Conservation (phyloP, 2,329 filamentous ascomycete genomes). For the Diaporthe eres region DNA sequence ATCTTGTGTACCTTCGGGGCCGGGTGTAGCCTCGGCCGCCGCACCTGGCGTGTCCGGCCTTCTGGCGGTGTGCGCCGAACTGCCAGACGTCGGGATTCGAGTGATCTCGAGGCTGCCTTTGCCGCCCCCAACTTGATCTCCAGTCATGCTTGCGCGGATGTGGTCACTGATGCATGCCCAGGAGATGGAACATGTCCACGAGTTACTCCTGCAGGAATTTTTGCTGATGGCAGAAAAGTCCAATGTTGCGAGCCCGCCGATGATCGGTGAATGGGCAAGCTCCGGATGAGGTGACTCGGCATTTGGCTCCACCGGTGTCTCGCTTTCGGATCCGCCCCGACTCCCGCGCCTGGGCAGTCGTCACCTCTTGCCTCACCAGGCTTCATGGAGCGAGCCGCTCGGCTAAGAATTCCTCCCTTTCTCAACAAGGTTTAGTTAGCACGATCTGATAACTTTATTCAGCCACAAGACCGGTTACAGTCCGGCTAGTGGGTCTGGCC, state of each 20-base stretch:
- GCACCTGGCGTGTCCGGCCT: not conserved
- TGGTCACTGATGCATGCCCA: not conserved
- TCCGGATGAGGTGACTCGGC: conserved; percentile 15
- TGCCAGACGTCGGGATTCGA: not conserved
- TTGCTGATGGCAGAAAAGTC: not conserved
- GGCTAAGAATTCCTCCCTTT: not conserved
- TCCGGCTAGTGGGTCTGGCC: too few relatives aligned
- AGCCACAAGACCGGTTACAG: not conserved
- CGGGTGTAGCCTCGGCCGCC: not conserved
- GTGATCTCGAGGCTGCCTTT: not conserved
- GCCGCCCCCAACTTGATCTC: not conserved
- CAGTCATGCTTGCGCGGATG: not conserved
- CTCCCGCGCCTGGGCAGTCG: conserved; percentile 17
- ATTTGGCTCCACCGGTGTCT: not conserved
- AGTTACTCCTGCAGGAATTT: too few relatives aligned
- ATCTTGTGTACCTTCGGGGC: not conserved
- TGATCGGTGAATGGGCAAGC: not conserved
- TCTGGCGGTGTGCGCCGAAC: not conserved
- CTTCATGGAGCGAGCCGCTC: not conserved
- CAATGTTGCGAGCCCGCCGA: not conserved
- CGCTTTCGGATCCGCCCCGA: not conserved
- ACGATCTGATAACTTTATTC: conserved; percentile 24
- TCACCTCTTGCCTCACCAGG: not conserved
- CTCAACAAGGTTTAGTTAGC: not conserved
- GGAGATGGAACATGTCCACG: not conserved